Base-by-base conservation (phyloP, 2,329 filamentous ascomycete genomes). In the Xylariaceae sp. region DNA sequence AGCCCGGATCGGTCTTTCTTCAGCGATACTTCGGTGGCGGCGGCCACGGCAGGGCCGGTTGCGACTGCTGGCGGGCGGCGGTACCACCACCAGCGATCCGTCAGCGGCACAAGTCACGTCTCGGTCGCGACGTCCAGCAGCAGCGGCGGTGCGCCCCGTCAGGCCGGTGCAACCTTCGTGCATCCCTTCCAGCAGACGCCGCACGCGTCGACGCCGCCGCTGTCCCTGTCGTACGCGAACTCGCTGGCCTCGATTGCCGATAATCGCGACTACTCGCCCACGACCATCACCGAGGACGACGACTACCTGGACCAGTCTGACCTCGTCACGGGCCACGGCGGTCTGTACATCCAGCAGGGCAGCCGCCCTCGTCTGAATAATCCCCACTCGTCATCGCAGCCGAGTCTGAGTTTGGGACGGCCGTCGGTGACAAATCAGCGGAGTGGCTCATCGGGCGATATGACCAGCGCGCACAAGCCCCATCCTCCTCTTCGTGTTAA, bases 121-220 rank as follows among this genome's bases (percentile, higher is more conserved):
- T 77, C 74, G 8, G 63, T 73, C 33, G 65, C 70, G 6, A 75
- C 72, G 17, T 67, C 66, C 31, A 68, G 62, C 40, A 77, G 72
- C 46, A 65, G 56, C 26, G 56, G 52, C 34, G 46, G 54, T 15
- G 38, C 51, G 18, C 55, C 46, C 40, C 50, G 40, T 37, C 63
- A 69, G 37, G 61, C 59, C 37, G 63, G 64, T 37, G 57, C 46
- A 25, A 52, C 64, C 19, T 80, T 80, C 49, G 65, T 79, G 14
- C 77, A 80, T 49, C 76, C 77, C 17, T 80, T 78, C 44, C 74
- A 79, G 51, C 77, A 80, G 57, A 77, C 65, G 7, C 77, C 77
- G 19, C 67, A 72, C 25, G 73, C 73, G 1, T 70, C 72, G 29
- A 77, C 75, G 38, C 73, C 75, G 32, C 73, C 75, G 7, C 49